Base-by-base conservation (phyloP, 768 basidiomycete genomes). In the Auriscalpium vulgare region DNA sequence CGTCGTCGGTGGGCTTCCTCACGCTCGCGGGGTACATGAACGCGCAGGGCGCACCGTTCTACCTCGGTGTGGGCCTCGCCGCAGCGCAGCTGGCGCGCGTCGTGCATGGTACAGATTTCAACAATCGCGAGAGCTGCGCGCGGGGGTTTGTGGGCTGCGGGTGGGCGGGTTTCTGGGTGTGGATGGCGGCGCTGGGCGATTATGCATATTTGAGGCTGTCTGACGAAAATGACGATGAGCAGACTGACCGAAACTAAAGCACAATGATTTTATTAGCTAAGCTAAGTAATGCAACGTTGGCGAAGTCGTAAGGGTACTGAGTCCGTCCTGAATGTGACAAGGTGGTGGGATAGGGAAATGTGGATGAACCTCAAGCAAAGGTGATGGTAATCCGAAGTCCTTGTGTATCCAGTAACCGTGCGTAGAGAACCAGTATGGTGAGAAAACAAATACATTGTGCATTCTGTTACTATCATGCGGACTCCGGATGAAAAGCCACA, bases 91-190 rank as follows among this genome's bases (percentile, higher is more conserved):
- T 97, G 1, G 84, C 80, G 6, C 86, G 89, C 56, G 80, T 97
- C 17, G 70, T 97, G 17, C 75, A 78, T 63, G 73, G 68, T 35
- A 95, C 91, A 4, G 78, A 97, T 63, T 92, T 93, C 58, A 75
- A 95, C 50, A 72, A 68, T 59, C 78, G 92, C 8, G 64, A 73
- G 19, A 92, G 91, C 68, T 97, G 94, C 66, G 97, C 94, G 94
- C 78, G 78, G 58, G 90, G 90, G 7, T 99, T 99, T 57, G 79
- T 82, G 7, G 84, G 85, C 1, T 95, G 92, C 68, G 91, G 91
- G 0, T 91, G 87, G 85, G 75, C 88, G 29, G 94, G 94, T 0
- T 88, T 90, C 59, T 86, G 85, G 84, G 72, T 95, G 11, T 94
- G 88, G 89, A 79, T 82, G 70, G 94, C 93, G 10, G 78, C 88